Evolutionary conservation across 2,329 filamentous ascomycete species (phyloP).

Genomic region (Phialocephala subalpina): DNA sequence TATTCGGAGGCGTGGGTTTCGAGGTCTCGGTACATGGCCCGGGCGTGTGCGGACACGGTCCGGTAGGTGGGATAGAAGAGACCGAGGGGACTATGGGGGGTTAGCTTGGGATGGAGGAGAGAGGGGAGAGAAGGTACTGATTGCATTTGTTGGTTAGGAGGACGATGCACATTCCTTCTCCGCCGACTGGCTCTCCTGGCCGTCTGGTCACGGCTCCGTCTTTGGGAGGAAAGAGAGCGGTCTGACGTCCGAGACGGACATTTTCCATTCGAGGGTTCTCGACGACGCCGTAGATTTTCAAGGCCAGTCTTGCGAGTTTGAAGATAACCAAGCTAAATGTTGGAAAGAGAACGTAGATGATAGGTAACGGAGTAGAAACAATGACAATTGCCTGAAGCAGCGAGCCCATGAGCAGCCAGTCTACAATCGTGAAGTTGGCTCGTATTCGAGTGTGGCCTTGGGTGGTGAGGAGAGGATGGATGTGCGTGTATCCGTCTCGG

Average conservation of each 20-base stretch:
- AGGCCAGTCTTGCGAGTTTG: slow-evolving; percentile 17
- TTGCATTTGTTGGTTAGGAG: slow-evolving; percentile 25
- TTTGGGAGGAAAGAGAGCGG: slow-evolving; percentile 19
- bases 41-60: slow-evolving; percentile 50
- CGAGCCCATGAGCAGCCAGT: slow-evolving; percentile 26
- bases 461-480: slow-evolving; percentile 17
- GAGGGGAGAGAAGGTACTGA: slow-evolving; percentile 22
- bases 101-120: neutral
- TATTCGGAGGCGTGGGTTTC: slow-evolving; percentile 50
- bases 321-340: slow-evolving; percentile 22
- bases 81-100: slow-evolving; percentile 52
- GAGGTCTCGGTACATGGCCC: slow-evolving; percentile 47
- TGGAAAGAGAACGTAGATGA: slow-evolving; percentile 8
- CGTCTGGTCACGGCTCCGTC: slow-evolving; percentile 16
- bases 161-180: slow-evolving; percentile 24
- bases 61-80: slow-evolving; percentile 53
- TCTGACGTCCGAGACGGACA: slow-evolving; percentile 16
- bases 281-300: slow-evolving; percentile 19
- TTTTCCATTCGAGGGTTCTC: slow-evolving; percentile 26
- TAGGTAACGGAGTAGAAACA: slow-evolving; percentile 10
- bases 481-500: slow-evolving; percentile 4
- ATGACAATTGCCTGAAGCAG: slow-evolving; percentile 22
- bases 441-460: slow-evolving; percentile 22
- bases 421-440: slow-evolving; percentile 24
- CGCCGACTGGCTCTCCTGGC: slow-evolving; percentile 21